Base-by-base conservation (phyloP, 805 yeast species). In the Starmerella roubikii region DNA sequence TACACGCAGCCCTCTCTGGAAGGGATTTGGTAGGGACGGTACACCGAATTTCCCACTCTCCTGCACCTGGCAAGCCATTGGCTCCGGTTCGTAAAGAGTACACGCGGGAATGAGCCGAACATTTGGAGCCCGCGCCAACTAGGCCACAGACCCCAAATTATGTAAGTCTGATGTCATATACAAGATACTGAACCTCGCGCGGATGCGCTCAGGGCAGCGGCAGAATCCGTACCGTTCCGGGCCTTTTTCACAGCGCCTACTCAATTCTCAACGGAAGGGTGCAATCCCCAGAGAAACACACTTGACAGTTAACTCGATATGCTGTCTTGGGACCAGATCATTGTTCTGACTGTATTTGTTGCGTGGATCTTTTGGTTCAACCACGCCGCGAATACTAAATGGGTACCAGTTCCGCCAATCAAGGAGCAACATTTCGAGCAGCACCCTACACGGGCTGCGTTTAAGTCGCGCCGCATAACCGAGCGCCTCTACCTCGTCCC, bases 31-130 rank as follows among this genome's bases (percentile, higher is more conserved):
- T 30, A 17, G 49, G 41, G 50, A 45, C 20, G 54, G 40, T 52
- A 24, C 55, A 52, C 55, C 55, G 55, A 52, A 52, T 52, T 52
- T 52, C 55, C 55, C 55, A 52, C 55, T 52, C 55, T 49, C 48
- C 41, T 49, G 18, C 50, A 28, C 37, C 37, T 34, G 20, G 16
- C 28, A 7, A 15, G 30, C n/a, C n/a, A n/a, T n/a, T n/a, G n/a
- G n/a, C n/a, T 15, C 18, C 34, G 21, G 40, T 23, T 32, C 35
- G 51, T 42, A 47, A 47, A 50, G 55, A 52, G 55, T 52, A 46
- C 32, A 44, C 54, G 51, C 55, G 45, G 55, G 39, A 42, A 16
- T 4, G 29, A 18, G 36, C 36, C 36, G 36, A 33, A 33, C 36
- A 13, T n/a, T n/a, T n/a, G n/a, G 15, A 26, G 10, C 24, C 10